phyloP scores from a whole-genome alignment of 176 grass and related monocot species.

The Musa itinerans region DNA sequence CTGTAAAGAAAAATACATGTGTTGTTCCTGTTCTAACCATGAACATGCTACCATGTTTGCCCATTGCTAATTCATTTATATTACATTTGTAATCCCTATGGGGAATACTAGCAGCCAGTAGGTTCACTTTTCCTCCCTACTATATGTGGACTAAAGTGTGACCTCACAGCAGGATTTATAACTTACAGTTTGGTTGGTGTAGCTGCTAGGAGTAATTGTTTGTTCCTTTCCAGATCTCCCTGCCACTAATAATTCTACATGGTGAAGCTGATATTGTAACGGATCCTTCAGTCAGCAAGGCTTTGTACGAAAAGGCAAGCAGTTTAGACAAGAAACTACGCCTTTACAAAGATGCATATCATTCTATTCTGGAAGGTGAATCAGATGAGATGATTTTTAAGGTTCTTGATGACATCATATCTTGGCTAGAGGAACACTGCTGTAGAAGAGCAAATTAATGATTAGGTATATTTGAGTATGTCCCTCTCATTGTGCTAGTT shows the following conservation, averaged over 20 bases:
- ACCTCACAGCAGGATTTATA: too few species aligned
- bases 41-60: too few species aligned
- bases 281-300: slow-evolving; percentile 83
- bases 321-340: slow-evolving; percentile 71
- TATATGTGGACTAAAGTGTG: too few species aligned
- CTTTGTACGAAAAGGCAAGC: slow-evolving; percentile 72
- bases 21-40: too few species aligned
- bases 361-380: slow-evolving; percentile 82
- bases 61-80: too few species aligned
- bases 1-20: too few species aligned
- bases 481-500: not conserved
- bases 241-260: slow-evolving; percentile 80
- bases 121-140: too few species aligned
- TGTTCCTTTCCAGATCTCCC: slow-evolving; percentile 51
- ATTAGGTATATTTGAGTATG: not conserved
- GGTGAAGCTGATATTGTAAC: slow-evolving; percentile 79
- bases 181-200: not conserved
- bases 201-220: not conserved
- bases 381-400: slow-evolving; percentile 71
- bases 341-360: slow-evolving; percentile 67
- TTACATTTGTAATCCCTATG: too few species aligned
- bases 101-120: too few species aligned
- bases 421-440: slow-evolving; percentile 66
- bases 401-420: slow-evolving; percentile 71
- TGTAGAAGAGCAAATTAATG: slow-evolving; percentile 29